Percentiles rank a stretch among this genome's conserved stretches.
phyloP scores from a whole-genome alignment of 2,329 filamentous ascomycete species.

The Sphaerostilbella broomeana region DNA sequence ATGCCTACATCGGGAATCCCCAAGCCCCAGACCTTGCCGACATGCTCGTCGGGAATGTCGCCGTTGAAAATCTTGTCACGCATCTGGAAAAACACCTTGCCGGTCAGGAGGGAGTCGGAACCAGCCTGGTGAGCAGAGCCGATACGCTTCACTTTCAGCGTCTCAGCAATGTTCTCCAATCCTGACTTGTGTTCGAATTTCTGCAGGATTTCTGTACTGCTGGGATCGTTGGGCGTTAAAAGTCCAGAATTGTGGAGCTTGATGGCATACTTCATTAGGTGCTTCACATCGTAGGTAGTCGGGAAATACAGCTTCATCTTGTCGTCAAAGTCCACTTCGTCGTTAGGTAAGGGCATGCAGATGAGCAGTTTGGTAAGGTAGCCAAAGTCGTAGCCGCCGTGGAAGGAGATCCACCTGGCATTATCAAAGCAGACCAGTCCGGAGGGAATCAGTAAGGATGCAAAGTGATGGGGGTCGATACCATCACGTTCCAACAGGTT shows the following conservation, averaged over 20 bases:
- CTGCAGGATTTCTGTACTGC: conserved; percentile 66
- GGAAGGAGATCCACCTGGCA: conserved; percentile 94
- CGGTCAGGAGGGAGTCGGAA: conserved; percentile 87
- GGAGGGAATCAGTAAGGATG: conserved; percentile 81
- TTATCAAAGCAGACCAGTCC: conserved; percentile 82
- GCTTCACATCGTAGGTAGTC: conserved; percentile 91
- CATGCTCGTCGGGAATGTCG: conserved; percentile 71
- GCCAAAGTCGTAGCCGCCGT: conserved; percentile 96
- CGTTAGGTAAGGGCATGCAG: conserved; percentile 74
- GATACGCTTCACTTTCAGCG: conserved; percentile 81
- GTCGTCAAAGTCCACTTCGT: conserved; percentile 83
- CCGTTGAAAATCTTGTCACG: conserved; percentile 81
- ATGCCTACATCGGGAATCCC: conserved; percentile 61
- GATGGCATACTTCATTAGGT: conserved; percentile 85
- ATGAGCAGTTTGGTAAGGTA: conserved; percentile 93
- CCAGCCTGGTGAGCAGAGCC: conserved; percentile 88
- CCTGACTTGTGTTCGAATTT: conserved; percentile 87
- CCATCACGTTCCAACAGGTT: conserved; percentile 75
- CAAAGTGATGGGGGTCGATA: conserved; percentile 86
- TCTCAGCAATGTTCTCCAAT: conserved; percentile 88
- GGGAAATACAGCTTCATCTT: conserved; percentile 92
- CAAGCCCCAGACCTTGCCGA: conserved; percentile 89
- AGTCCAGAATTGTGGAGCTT: conserved; percentile 59
- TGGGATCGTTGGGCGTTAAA: conserved; percentile 55
- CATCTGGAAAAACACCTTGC: conserved; percentile 92